Percentiles rank a stretch among this genome's conserved stretches.
phyloP scores from a whole-genome alignment of 768 basidiomycete species.

The Podaxis sp. region DNA sequence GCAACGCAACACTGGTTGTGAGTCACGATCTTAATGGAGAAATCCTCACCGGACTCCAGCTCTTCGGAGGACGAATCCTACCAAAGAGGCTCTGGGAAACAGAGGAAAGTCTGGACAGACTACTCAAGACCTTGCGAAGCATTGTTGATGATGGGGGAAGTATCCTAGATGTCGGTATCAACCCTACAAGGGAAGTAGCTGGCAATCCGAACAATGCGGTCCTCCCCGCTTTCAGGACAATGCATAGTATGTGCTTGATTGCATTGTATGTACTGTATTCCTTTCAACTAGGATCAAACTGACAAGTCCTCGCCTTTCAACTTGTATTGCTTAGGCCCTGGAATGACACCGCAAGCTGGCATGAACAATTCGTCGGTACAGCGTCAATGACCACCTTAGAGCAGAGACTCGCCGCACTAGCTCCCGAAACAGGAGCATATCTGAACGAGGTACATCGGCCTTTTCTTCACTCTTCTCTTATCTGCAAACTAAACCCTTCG shows the following conservation, averaged over 20 bases:
- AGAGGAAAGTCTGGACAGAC: slow-evolving; percentile 5
- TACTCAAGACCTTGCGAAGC: slow-evolving; percentile 3
- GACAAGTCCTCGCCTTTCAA: neutral
- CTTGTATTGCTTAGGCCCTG: neutral
- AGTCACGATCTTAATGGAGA: slow-evolving; percentile 18
- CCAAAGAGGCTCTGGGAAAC: slow-evolving; percentile 15
- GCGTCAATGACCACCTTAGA: slow-evolving; percentile 11
- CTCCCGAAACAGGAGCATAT: slow-evolving; percentile 19
- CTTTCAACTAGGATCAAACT: neutral
- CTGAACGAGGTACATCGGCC: slow-evolving; percentile 18
- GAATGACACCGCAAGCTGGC: slow-evolving; percentile 19
- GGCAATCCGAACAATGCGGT: slow-evolving; percentile 18
- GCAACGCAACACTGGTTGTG: slow-evolving; percentile 6
- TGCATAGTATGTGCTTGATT: slow-evolving; percentile 17
- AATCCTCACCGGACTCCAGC: slow-evolving; percentile 11
- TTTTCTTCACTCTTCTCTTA: neutral
- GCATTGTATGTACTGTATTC: slow-evolving; percentile 1
- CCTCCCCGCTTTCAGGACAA: slow-evolving; percentile 19
- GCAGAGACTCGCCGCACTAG: slow-evolving; percentile 11
- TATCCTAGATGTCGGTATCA: slow-evolving; percentile 17
- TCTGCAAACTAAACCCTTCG: too few relatives aligned
- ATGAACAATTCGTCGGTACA: slow-evolving; percentile 12
- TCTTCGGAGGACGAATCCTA: slow-evolving; percentile 17
- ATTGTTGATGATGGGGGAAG: slow-evolving; percentile 18
- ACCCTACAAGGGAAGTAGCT: slow-evolving; percentile 15